Base-by-base conservation (phyloP, 2,329 filamentous ascomycete species). In the Madurella mycetomatis region DNA sequence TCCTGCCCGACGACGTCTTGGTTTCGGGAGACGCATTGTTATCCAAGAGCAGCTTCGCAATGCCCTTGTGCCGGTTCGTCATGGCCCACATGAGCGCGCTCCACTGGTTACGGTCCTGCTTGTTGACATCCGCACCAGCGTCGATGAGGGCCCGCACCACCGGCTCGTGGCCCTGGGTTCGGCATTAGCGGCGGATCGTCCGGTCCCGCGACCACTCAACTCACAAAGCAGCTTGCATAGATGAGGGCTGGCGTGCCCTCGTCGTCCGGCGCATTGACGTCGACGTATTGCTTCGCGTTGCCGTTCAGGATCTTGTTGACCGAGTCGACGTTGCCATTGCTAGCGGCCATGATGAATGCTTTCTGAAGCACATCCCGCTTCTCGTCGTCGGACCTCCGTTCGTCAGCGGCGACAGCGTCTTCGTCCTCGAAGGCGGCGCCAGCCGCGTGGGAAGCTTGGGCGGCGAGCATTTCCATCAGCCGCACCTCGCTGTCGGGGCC, bases 71-170 rank as follows among this genome's bases (percentile, higher is more conserved):
- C 54, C 92, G 79, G 71, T 99, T 99, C 53, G 94, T 99, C 90
- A 97, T 97, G 47, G 94, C 92, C 94, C 94, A 99, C 92, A 99
- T 99, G 57, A 99, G 78, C 13, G 94, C 89, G 65, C 90, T 97
- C 94, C 94, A 99, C 67, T 95, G 87, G 68, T 97, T 97, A 59
- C 87, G 88, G 69, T 99, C 94, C 71, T 97, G 92, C 65, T 87
- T 87, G 73, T 99, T 91, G 49, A 97, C 91, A 64, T 90, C 83
- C 40, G 87, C 92, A 19, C 92, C 92, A 9, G 90, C 90, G 55
- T 90, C 83, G 49, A 99, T 83, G 49, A 99, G 80, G 39, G 87
- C 84, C 55, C 87, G 81, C 19, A 97, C 94, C 4, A 96, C 92
- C 45, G 86, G 82, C 71, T 95, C 89, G 69, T 99, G 94, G 40